Percentiles rank a stretch among this genome's conserved stretches.
Evolutionary conservation across 2,329 filamentous ascomycete genomes (phyloP).

Genomic region (Talaromyces sp.): DNA sequence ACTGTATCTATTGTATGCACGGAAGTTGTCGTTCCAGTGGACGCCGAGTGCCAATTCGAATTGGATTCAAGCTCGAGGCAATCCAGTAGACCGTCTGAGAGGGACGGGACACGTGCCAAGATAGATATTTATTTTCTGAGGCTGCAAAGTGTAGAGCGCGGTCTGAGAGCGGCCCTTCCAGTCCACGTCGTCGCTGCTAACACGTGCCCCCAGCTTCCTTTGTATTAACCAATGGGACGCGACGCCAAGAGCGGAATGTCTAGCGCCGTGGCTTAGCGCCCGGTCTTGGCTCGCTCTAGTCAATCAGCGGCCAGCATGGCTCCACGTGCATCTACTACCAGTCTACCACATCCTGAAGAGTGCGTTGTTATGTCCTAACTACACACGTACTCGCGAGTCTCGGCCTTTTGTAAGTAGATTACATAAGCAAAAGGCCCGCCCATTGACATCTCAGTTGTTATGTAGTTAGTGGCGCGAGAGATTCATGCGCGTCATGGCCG

Average conservation of each 20-base stretch:
- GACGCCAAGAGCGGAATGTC: conserved; percentile 7
- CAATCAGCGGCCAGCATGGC: not conserved
- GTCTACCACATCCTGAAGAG: too few relatives aligned
- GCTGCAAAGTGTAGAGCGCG: not conserved
- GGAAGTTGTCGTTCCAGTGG: not conserved
- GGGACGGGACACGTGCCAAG: not conserved
- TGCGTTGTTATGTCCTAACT: too few relatives aligned
- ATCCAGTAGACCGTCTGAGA: not conserved
- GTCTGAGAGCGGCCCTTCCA: not conserved
- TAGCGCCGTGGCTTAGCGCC: conserved; percentile 11
- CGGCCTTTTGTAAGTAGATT: not conserved
- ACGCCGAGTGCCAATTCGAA: not conserved
- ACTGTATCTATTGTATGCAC: not conserved
- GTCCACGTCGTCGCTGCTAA: not conserved
- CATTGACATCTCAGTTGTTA: too few relatives aligned
- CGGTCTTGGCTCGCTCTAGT: not conserved
- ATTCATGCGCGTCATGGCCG: not conserved
- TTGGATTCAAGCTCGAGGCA: not conserved
- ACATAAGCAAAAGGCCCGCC: not conserved
- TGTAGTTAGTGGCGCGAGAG: not conserved
- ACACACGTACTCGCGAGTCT: not conserved
- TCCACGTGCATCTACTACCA: conserved; percentile 3
- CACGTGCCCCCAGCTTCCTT: not conserved
- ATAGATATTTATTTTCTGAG: not conserved
- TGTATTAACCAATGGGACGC: too few relatives aligned